A percentile compares a stretch with the other conserved stretches of the same genome.
phyloP scores from a whole-genome alignment of 495 filamentous ascomycete genomes.

The Penicillium egyptiacum region DNA sequence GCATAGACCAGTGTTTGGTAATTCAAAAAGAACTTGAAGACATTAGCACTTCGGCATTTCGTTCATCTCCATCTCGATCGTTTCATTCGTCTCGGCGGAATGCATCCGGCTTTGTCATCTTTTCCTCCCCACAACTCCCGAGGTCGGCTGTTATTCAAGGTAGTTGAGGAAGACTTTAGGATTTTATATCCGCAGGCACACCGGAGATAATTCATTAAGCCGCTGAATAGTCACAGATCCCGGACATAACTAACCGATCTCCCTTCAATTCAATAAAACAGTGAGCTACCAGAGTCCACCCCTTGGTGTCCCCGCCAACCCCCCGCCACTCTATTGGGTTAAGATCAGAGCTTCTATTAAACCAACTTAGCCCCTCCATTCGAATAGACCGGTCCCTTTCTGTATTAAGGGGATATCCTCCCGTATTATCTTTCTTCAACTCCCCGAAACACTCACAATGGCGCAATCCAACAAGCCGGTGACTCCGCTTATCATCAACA shows the following conservation, averaged over 20 bases:
- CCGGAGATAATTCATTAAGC: neutral
- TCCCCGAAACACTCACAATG: conserved; percentile 6
- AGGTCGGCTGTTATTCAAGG: neutral
- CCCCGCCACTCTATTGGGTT: neutral
- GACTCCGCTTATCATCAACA: conserved; percentile 73
- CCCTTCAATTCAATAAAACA: neutral
- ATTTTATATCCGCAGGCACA: neutral
- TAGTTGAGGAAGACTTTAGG: neutral
- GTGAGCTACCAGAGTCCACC: neutral
- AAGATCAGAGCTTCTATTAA: conserved; percentile 4
- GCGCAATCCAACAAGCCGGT: conserved; percentile 20
- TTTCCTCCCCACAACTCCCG: neutral
- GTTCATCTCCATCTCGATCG: neutral
- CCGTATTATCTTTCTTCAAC: neutral
- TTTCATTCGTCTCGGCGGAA: neutral
- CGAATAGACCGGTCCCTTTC: neutral
- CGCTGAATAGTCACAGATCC: neutral
- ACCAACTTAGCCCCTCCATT: conserved; percentile 5
- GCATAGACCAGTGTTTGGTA: neutral
- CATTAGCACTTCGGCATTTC: neutral
- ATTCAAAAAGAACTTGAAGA: conserved; percentile 2
- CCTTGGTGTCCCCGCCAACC: neutral
- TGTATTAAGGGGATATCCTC: neutral
- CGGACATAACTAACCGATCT: conserved; percentile 3
- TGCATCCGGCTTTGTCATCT: conserved; percentile 5